Evolutionary conservation across 2,329 filamentous ascomycete species (phyloP).

Genomic region (Knoxdaviesia capensis): DNA sequence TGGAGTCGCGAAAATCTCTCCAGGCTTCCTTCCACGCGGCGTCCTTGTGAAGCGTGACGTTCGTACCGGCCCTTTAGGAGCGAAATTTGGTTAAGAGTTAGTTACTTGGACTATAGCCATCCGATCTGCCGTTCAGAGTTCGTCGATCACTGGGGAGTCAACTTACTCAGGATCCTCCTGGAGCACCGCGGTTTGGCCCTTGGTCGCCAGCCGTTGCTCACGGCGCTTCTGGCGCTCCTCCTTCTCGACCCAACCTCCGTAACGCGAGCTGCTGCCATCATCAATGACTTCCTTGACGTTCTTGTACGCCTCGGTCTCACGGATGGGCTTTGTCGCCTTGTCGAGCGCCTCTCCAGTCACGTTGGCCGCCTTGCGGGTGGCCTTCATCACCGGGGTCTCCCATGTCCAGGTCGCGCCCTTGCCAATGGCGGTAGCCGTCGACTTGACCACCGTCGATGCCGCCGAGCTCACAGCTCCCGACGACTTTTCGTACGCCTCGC

Average conservation of each 20-base stretch:
- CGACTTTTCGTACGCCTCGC: slow-evolving; percentile 71
- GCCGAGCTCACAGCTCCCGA: slow-evolving; percentile 65
- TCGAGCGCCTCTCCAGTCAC: slow-evolving; percentile 75
- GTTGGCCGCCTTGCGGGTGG: slow-evolving; percentile 67
- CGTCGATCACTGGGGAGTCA: neutral
- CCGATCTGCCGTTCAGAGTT: neutral
- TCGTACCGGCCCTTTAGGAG: slow-evolving; percentile 60
- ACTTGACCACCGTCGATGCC: slow-evolving; percentile 63
- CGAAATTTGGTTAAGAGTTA: slow-evolving; percentile 9
- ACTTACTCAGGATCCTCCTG: slow-evolving; percentile 79
- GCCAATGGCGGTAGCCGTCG: slow-evolving; percentile 69
- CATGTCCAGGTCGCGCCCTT: slow-evolving; percentile 92
- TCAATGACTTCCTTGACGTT: slow-evolving; percentile 91
- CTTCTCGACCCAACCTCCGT: slow-evolving; percentile 92
- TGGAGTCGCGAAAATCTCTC: slow-evolving; percentile 83
- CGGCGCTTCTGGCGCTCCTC: slow-evolving; percentile 72
- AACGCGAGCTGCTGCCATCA: slow-evolving; percentile 86
- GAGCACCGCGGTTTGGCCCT: slow-evolving; percentile 28
- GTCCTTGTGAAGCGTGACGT: slow-evolving; percentile 90
- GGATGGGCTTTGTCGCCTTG: slow-evolving; percentile 83
- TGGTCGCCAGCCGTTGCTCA: slow-evolving; percentile 50
- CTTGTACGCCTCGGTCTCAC: slow-evolving; percentile 88
- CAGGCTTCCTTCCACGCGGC: slow-evolving; percentile 97
- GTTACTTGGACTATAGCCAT: slow-evolving; percentile 7
- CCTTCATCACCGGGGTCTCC: slow-evolving; percentile 88